Percentiles rank a stretch among this genome's conserved stretches.
These are phyloP conservation scores for Trichoderma breve DNA, from an alignment of 2,329 filamentous ascomycete genomes.

Conservation along the genomic window DNA sequence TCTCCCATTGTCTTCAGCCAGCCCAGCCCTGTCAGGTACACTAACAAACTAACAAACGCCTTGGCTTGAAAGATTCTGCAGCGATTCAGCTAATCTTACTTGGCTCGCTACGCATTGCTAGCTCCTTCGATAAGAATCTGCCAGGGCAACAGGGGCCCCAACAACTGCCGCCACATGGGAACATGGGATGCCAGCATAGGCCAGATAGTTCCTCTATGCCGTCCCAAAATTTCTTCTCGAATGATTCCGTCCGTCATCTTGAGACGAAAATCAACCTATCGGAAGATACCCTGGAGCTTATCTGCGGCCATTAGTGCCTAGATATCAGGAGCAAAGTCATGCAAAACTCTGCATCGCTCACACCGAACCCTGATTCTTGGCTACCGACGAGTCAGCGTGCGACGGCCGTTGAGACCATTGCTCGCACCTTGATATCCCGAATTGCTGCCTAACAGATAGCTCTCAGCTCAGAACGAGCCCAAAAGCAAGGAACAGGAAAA, in stretches of 20 bases:
- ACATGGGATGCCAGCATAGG: neutral
- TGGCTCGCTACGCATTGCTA: neutral
- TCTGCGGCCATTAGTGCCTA: neutral
- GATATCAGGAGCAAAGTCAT: conserved; percentile 13
- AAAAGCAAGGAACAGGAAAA: neutral
- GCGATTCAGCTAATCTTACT: neutral
- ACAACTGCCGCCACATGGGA: conserved; percentile 4
- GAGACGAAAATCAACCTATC: neutral
- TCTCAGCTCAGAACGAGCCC: neutral
- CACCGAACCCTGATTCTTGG: neutral
- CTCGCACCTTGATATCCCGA: neutral
- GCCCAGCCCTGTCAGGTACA: neutral
- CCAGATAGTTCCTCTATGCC: neutral
- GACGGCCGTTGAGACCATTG: neutral
- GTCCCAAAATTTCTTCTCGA: conserved; percentile 3
- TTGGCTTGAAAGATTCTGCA: neutral
- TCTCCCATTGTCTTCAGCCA: neutral
- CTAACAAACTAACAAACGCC: neutral
- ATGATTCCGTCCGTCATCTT: neutral
- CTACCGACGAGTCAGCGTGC: neutral
- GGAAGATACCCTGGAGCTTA: neutral
- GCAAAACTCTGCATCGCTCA: conserved; percentile 12
- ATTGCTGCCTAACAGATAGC: conserved; percentile 11
- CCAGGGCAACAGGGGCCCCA: neutral
- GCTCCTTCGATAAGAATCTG: conserved; percentile 1